Evolutionary conservation across 2,329 filamentous ascomycete genomes (phyloP), one percentile per base, ranked within the genome.

Genomic region (Stagonosporopsis tanaceti): DNA sequence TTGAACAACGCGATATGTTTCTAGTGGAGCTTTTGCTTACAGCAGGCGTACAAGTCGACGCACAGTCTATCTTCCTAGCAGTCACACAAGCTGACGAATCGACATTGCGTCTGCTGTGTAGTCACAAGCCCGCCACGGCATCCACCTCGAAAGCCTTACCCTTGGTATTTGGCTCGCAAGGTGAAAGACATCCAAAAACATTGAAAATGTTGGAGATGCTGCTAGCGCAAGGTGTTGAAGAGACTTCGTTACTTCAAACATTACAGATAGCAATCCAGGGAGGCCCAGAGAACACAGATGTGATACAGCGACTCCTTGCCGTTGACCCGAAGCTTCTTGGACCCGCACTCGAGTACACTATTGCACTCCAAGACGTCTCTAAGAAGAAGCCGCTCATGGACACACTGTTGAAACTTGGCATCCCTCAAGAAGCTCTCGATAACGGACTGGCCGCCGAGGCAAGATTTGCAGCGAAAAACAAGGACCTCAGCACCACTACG

Each of bases 221-320:
- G 17, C 47, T 75, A 2, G 57, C 55, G 3, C 52, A 68, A 30
- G 68, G 67, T 3, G 42, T 68, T 8, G 69, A 75, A 41, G 64
- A 70, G 38, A 51, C 57, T 14, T 45, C 62, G n/a, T 67, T 67
- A 9, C 46, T 62, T 7, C 59, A 66, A 54, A 52, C 69, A 3
- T 53, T 75, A 4, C 59, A 63, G n/a, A 60, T 68, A 20, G 71
- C 72, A 8, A 64, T 74, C 7, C 60, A 61, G 40, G 73, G 70
- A 8, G 73, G 73, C 1, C 58, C 64, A 6, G 48, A 61, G 8
- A 76, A 76, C 39, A 57, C 74, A 14, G 73, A 75, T 35, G 67
- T 76, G 14, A 61, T 75, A n/a, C 57, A 68, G 39, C 64, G 64
- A 3, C 55, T 76, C 20, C 62, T 75, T 17, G 56, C 54, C 35